Conservation (phyloP, 1,139 yeast species). For the Debaryomyces sp. region DNA sequence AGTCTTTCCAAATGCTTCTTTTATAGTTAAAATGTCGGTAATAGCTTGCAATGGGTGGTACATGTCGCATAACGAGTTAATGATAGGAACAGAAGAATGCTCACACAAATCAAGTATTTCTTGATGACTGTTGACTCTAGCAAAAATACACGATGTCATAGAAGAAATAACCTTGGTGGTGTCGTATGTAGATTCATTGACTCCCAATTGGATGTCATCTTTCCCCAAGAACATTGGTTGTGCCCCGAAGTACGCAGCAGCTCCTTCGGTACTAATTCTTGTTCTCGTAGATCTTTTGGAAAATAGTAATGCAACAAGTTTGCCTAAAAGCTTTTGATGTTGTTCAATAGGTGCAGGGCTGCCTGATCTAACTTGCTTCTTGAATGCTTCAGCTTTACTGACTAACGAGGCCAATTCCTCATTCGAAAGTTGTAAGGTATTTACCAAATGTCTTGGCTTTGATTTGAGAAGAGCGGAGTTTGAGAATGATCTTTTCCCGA, state of each 20-base stretch:
- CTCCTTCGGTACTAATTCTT: slow-evolving; percentile 92
- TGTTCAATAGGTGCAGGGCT: slow-evolving; percentile 47
- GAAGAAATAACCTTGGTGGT: slow-evolving; percentile 88
- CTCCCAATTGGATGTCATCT: slow-evolving; percentile 95
- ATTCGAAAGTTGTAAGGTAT: slow-evolving; percentile 73
- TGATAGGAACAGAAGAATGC: slow-evolving; percentile 84
- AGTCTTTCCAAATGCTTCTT: slow-evolving; percentile 66
- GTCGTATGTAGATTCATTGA: slow-evolving; percentile 87
- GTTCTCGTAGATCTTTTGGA: slow-evolving; percentile 94
- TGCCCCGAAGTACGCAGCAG: slow-evolving; percentile 90
- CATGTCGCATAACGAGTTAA: slow-evolving; percentile 89
- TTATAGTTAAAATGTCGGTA: slow-evolving; percentile 84
- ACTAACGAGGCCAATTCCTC: slow-evolving; percentile 71
- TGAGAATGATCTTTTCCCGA: slow-evolving; percentile 9
- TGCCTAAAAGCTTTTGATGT: slow-evolving; percentile 69
- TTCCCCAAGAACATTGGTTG: slow-evolving; percentile 96
- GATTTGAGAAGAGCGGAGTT: slow-evolving; percentile 9
- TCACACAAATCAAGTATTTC: slow-evolving; percentile 79
- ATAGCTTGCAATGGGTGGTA: slow-evolving; percentile 96
- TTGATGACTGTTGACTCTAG: slow-evolving; percentile 85
- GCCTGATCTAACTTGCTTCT: slow-evolving; percentile 56
- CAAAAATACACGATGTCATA: slow-evolving; percentile 93
- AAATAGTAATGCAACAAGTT: slow-evolving; percentile 79
- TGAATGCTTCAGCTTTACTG: slow-evolving; percentile 64
- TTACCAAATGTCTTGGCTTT: slow-evolving; percentile 72